Base-by-base conservation (phyloP, 768 basidiomycete species). In the Mycena metata region DNA sequence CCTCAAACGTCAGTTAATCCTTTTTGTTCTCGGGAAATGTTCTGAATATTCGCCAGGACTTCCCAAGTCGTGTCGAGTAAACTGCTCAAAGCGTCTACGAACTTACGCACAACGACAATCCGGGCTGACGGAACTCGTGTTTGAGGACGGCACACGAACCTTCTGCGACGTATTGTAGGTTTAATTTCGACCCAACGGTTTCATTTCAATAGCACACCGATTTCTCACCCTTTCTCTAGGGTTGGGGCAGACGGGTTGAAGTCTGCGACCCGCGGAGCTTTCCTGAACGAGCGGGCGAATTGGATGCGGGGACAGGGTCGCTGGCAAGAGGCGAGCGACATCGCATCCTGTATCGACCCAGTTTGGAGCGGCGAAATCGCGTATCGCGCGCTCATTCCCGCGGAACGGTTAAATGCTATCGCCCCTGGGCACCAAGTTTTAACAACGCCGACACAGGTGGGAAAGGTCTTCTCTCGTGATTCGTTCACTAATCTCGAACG, bases 301-400 rank as follows among this genome's bases (percentile, higher is more conserved):
- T 69, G 76, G 70, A 77, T 80, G 52, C 80, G 76, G 69, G 75
- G 73, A 61, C 78, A 81, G 66, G 79, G 80, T 9, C 74, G 76
- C 36, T 73, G 69, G 63, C 70, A 78, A 60, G 83, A 85, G 59
- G 86, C 84, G 13, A 74, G 79, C 42, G 81, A 77, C 63, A 75
- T 83, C 39, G 74, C 82, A 61, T 78, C 83, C 35, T 81, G 82
- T 70, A 82, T 84, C 43, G 82, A 87, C 12, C 88, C 89, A 3
- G 74, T 80, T 5, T 92, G 88, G 87, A 88, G 85, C 69, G 91
- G 91, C 2, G 83, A 79, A 1, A 79, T 82, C 68, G 86, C 86
- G 1, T 92, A 91, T 76, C 86, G 90, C 56, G 79, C 88, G 2
- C 76, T 91, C n/a, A 85, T 92, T 63, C 79, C 85, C 30, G 80